Evolutionary conservation across 768 basidiomycete species (phyloP).

Genomic region (Epithele typhae): DNA sequence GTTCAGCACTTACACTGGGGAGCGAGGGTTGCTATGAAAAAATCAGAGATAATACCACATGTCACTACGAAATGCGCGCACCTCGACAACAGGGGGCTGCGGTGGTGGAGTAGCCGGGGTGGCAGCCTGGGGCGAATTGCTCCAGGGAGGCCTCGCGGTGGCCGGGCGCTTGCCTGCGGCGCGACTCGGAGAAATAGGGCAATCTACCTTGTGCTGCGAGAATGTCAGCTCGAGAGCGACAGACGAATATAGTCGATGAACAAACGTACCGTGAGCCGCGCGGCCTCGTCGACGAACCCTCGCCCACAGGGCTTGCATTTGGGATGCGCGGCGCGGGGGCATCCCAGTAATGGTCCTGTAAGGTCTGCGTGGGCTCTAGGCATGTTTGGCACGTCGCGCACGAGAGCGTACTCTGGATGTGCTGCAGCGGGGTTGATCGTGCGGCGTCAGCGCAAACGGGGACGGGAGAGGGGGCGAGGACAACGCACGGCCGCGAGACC

Average conservation of each 20-base stretch:
- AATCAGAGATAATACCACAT: too few relatives aligned
- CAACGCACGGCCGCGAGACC: background rate
- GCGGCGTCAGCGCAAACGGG: background rate
- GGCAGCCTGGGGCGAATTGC: too few relatives aligned
- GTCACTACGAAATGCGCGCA: too few relatives aligned
- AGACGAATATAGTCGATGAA: too few relatives aligned
- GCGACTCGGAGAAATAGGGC: background rate
- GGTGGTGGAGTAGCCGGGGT: too few relatives aligned
- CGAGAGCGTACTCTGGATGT: background rate
- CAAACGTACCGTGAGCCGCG: too few relatives aligned
- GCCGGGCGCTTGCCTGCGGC: background rate
- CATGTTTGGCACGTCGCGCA: slow-evolving; percentile 2
- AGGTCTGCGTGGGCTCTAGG: background rate
- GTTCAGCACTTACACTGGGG: too few relatives aligned
- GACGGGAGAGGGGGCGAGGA: too few relatives aligned
- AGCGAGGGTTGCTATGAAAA: too few relatives aligned
- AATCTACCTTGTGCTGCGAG: background rate
- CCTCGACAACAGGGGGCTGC: too few relatives aligned
- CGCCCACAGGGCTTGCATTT: slow-evolving; percentile 1
- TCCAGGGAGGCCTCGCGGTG: background rate
- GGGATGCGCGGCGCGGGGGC: slow-evolving; percentile 1
- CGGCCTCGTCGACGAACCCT: background rate
- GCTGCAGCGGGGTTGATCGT: background rate
- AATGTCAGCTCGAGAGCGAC: too few relatives aligned
- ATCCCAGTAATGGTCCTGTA: slow-evolving; percentile 7